phyloP scores from a whole-genome alignment of 75 land plant species.

The Selaginella tamariscina region DNA sequence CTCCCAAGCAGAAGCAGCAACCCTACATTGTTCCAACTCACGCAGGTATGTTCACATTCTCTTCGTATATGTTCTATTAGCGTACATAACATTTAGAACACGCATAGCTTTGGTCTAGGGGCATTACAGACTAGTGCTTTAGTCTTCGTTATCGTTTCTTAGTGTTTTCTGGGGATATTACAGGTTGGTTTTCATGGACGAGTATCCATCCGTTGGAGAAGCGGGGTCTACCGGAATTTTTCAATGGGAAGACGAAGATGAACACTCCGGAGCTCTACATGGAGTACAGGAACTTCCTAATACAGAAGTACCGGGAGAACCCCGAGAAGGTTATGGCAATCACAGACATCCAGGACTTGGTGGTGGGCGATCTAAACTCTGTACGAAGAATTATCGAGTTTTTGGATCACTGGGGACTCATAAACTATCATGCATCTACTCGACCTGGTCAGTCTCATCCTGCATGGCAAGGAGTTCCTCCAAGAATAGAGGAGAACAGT shows the following conservation, averaged over 20 bases:
- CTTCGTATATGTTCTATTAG: not conserved
- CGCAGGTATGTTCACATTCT: constrained; percentile 14
- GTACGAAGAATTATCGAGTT: constrained; percentile 50
- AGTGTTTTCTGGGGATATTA: constrained; percentile 10
- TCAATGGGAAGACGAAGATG: constrained; percentile 49
- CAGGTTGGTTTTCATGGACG: constrained; percentile 96
- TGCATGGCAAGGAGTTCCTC: constrained; percentile 16
- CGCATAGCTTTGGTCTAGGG: not conserved
- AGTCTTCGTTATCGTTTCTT: not conserved
- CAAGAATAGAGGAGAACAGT: constrained; percentile 13
- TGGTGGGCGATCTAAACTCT: constrained; percentile 42
- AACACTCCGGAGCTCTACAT: constrained; percentile 54
- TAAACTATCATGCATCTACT: constrained; percentile 64
- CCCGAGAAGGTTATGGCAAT: constrained; percentile 43
- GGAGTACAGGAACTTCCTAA: constrained; percentile 65
- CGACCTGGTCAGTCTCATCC: constrained; percentile 20
- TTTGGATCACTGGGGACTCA: constrained; percentile 89
- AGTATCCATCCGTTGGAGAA: constrained; percentile 61
- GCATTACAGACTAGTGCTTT: not conserved
- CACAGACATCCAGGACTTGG: constrained; percentile 45
- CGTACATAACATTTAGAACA: not conserved
- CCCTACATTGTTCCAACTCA: constrained; percentile 20
- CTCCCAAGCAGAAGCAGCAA: not conserved
- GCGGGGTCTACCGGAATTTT: constrained; percentile 55
- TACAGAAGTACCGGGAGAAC: constrained; percentile 60